phyloP scores from a whole-genome alignment of 768 basidiomycete species.

The Dioszegia aurantiaca region DNA sequence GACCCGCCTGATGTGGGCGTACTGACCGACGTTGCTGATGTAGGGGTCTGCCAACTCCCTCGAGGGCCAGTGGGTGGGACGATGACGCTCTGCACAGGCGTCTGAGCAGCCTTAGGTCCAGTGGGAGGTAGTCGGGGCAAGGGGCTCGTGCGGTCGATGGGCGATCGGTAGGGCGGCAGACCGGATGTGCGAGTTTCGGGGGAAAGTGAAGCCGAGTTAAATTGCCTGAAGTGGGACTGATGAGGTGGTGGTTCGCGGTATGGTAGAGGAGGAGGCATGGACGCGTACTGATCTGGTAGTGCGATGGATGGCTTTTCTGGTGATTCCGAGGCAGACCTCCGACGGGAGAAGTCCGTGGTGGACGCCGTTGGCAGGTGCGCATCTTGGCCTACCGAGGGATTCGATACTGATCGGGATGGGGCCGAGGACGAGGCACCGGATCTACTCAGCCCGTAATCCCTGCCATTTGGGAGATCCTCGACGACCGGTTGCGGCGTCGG shows the following conservation, averaged over 20 bases:
- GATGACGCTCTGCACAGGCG: not conserved
- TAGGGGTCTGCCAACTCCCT: conserved; percentile 8
- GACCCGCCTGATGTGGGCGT: conserved; percentile 5
- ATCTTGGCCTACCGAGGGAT: not conserved
- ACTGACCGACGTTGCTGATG: not conserved
- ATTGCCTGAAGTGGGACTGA: conserved; percentile 3
- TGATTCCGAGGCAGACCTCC: not conserved
- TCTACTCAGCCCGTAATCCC: not conserved
- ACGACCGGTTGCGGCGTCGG: not conserved
- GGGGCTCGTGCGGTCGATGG: conserved; percentile 1
- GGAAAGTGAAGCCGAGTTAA: conserved; percentile 5
- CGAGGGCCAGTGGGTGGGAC: conserved; percentile 5
- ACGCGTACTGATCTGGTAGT: not conserved
- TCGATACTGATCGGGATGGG: conserved; percentile 1
- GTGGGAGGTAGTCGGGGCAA: conserved; percentile 6
- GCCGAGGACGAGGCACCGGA: not conserved
- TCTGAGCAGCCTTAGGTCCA: not conserved
- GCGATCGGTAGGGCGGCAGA: not conserved
- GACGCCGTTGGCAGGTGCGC: not conserved
- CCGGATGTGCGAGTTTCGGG: conserved; percentile 7
- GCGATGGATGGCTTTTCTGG: not conserved
- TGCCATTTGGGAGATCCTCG: conserved; percentile 7
- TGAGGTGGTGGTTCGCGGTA: conserved; percentile 21
- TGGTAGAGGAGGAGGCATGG: conserved; percentile 14
- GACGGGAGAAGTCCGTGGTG: not conserved